A percentile compares a stretch with the other conserved stretches of the same genome.
Evolutionary conservation across 495 filamentous ascomycete genomes (phyloP).

Genomic region (Eremomyces bilateralis): DNA sequence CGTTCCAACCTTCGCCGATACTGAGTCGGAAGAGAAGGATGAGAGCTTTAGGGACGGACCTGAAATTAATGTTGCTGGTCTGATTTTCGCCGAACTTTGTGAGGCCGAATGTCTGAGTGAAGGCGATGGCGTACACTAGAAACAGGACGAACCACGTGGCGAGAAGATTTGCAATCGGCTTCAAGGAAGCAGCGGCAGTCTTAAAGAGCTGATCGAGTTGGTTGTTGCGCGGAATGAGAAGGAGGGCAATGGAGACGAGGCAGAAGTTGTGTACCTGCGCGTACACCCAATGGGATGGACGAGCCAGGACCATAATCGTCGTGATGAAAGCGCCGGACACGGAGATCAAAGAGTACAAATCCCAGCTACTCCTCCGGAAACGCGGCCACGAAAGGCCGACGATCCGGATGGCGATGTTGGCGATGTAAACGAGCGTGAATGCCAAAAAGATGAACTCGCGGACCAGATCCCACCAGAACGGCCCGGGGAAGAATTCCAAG

Average conservation of each 20-base stretch:
- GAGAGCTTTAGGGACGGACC: slow-evolving; percentile 77
- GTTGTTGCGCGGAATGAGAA: slow-evolving; percentile 92
- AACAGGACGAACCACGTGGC: slow-evolving; percentile 97
- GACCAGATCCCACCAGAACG: slow-evolving; percentile 36
- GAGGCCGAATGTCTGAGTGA: slow-evolving; percentile 91
- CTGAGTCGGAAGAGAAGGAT: slow-evolving; percentile 86
- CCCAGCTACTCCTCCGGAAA: slow-evolving; percentile 88
- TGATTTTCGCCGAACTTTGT: slow-evolving; percentile 63
- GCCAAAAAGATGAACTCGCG: slow-evolving; percentile 52
- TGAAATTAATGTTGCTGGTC: slow-evolving; percentile 72
- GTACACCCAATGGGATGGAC: slow-evolving; percentile 34
- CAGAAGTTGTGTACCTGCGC: slow-evolving; percentile 78
- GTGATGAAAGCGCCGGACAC: slow-evolving; percentile 69
- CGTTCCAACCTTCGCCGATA: slow-evolving; percentile 88
- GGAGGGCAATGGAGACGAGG: slow-evolving; percentile 68
- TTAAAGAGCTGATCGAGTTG: slow-evolving; percentile 98
- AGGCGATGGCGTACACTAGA: slow-evolving; percentile 83
- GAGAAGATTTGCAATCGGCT: slow-evolving; percentile 74
- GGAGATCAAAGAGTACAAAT: slow-evolving; percentile 66
- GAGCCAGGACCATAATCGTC: slow-evolving; percentile 44
- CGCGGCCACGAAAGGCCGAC: slow-evolving; percentile 81
- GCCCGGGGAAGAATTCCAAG: slow-evolving; percentile 65
- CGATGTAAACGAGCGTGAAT: slow-evolving; percentile 70
- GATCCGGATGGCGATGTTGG: slow-evolving; percentile 67
- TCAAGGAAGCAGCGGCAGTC: slow-evolving; percentile 87